Evolutionary conservation across 1,139 yeast genomes (phyloP).

Genomic region (Trichomonascaceae sp.): DNA sequence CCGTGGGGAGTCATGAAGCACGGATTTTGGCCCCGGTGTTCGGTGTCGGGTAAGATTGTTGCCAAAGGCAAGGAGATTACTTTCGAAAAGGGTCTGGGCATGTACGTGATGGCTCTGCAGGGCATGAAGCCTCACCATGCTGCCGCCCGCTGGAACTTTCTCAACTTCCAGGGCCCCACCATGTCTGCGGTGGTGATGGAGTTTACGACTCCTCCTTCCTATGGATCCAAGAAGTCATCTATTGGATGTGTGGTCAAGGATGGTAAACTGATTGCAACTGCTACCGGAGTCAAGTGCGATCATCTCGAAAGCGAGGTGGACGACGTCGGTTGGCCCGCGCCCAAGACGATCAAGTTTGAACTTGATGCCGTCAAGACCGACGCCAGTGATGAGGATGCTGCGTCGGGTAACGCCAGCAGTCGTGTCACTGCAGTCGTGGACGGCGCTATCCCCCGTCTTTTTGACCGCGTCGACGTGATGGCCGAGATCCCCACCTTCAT

Average conservation of each 20-base stretch:
- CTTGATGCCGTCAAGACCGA: constrained; percentile 37
- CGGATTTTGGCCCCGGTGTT: constrained; percentile 87
- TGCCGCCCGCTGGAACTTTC: constrained; percentile 91
- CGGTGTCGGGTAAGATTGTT: constrained; percentile 47
- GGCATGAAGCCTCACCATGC: constrained; percentile 99
- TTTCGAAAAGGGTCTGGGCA: constrained; percentile 44
- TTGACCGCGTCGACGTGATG: constrained; percentile 95
- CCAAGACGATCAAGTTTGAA: constrained; percentile 49
- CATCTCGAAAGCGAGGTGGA: constrained; percentile 45
- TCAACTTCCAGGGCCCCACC: constrained; percentile 71
- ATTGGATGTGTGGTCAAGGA: constrained; percentile 61
- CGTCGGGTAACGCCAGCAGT: constrained; percentile 20
- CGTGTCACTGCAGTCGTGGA: constrained; percentile 21
- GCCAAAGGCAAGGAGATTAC: constrained; percentile 21
- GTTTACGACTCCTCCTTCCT: constrained; percentile 85
- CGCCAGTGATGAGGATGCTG: constrained; percentile 29
- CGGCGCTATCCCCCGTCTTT: constrained; percentile 37
- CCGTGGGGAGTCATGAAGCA: constrained; percentile 99
- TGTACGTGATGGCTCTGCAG: constrained; percentile 97
- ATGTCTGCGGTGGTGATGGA: constrained; percentile 82
- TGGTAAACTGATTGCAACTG: constrained; percentile 49
- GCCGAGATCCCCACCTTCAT: constrained; percentile 92
- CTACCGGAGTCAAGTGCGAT: constrained; percentile 50
- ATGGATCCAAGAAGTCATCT: constrained; percentile 70
- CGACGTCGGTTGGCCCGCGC: constrained; percentile 92